Percentiles rank a stretch among this genome's conserved stretches.
These are phyloP conservation scores for Mercurialis annua DNA, from an alignment of 345 rosid genomes.

Conservation along the genomic window DNA sequence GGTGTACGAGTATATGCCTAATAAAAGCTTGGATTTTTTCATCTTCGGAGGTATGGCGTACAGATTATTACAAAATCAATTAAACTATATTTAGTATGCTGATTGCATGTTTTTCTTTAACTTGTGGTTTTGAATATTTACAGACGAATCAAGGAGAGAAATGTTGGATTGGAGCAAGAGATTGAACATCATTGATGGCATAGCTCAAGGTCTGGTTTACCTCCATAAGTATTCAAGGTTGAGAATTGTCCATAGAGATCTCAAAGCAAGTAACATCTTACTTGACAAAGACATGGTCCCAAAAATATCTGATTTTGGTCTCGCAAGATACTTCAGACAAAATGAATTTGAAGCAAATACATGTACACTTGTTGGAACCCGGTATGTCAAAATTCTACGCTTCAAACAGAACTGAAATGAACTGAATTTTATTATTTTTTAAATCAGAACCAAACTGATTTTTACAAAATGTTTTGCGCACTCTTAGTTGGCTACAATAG, in stretches of 20 bases:
- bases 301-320: constrained; percentile 24
- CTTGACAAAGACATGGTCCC: constrained; percentile 20
- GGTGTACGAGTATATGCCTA: constrained; percentile 23
- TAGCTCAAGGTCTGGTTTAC: constrained; percentile 19
- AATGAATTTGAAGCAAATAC: constrained; percentile 7
- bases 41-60: constrained; percentile 14
- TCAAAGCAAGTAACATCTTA: constrained; percentile 23
- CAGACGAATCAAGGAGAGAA: constrained; percentile 12
- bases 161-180: constrained; percentile 14
- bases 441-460: no score
- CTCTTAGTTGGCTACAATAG: no score
- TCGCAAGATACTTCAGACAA: constrained; percentile 20
- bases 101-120: no score
- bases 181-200: constrained; percentile 7
- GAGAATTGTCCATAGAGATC: constrained; percentile 23
- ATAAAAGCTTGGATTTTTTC: constrained; percentile 22
- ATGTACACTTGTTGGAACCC: constrained; percentile 8
- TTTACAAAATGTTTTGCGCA: no score
- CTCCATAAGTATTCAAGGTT: constrained; percentile 19
- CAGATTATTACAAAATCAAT: no score
- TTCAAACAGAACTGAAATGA: no score
- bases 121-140: no score
- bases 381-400: background rate
- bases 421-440: no score
- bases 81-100: no score